A percentile compares a stretch with the other conserved stretches of the same genome.
phyloP scores from a whole-genome alignment of 202 grass and related monocot species.

The Cymbopogon flexuosus region DNA sequence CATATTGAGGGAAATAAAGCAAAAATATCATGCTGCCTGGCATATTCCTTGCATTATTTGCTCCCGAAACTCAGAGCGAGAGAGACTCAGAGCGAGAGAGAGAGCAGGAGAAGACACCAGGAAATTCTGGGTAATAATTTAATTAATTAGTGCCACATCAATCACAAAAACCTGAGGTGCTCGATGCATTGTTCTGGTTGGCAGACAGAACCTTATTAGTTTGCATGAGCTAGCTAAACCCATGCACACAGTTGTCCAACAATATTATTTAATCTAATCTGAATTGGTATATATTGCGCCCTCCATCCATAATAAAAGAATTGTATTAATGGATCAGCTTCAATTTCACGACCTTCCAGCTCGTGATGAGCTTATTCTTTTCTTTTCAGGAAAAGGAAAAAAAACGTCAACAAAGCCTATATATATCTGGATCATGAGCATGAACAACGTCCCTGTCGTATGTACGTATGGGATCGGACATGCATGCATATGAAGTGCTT shows the following conservation, averaged over 20 bases:
- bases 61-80: not conserved
- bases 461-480: not conserved
- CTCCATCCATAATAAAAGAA: not conserved
- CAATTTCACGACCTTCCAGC: conserved; percentile 27
- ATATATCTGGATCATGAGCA: not conserved
- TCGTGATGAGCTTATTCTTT: not conserved
- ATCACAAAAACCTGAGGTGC: conserved; percentile 12
- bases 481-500: not conserved
- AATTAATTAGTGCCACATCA: not conserved
- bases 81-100: not conserved
- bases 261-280: not conserved
- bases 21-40: conserved; percentile 1
- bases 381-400: not conserved
- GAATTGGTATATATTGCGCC: not conserved
- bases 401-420: not conserved
- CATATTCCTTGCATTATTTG: conserved; percentile 49
- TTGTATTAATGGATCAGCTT: not conserved
- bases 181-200: conserved; percentile 26
- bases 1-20: conserved; percentile 22
- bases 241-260: not conserved
- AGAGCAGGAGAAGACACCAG: conserved; percentile 10
- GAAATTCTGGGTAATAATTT: not conserved
- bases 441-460: not conserved
- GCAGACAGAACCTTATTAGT: conserved; percentile 36
- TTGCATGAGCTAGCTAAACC: not conserved